Base-by-base conservation (phyloP, 2,329 filamentous ascomycete species). In the Aureobasidium lini region DNA sequence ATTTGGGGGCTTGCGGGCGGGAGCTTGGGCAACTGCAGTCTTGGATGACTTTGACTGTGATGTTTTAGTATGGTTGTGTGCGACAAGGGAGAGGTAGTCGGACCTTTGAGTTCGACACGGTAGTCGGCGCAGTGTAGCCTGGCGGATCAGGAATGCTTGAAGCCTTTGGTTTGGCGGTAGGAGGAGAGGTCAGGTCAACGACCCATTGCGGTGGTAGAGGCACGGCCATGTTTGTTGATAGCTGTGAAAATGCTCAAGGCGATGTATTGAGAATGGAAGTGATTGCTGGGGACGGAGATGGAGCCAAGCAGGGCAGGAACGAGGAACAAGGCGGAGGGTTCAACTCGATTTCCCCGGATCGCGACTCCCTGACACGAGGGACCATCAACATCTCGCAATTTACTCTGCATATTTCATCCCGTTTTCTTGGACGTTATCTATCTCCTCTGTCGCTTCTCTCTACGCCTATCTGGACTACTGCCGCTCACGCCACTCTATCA, bases 71-170 rank as follows among this genome's bases (percentile, higher is more conserved):
- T 7, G 7, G 42, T 18, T 15, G 42, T 28, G 13, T 16, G 40
- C 10, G 31, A 37, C 9, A 10, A 13, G 4, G 10, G 6, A 36
- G 13, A 29, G 29, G 11, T 6, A 28, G 16, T 32, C 32, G 53
- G 39, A 57, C 52, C 60, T 63, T 63, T 1, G 47, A 48, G 23
- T n/a, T 44, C 3, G 40, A 16, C 48, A 65, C 39, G 37, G 62
- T 49, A 59, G 56, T 66, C 40, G 67, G 53, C 74, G 84, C 71
- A 73, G 84, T 84, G 78, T 86, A 97, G 70, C 94, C 93, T 57
- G 90, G 89, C 52, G 94, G 94, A 72, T 99, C 92, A 61, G 87
- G 81, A 65, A 96, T 85, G 70, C 81, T 82, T 66, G 77, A 70
- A 61, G 82, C 80, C 75, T 90, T 90, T 54, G 85, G 74, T 71